Conservation (phyloP, 108 stramenopile species). For the Discostella pseudostelligera region DNA sequence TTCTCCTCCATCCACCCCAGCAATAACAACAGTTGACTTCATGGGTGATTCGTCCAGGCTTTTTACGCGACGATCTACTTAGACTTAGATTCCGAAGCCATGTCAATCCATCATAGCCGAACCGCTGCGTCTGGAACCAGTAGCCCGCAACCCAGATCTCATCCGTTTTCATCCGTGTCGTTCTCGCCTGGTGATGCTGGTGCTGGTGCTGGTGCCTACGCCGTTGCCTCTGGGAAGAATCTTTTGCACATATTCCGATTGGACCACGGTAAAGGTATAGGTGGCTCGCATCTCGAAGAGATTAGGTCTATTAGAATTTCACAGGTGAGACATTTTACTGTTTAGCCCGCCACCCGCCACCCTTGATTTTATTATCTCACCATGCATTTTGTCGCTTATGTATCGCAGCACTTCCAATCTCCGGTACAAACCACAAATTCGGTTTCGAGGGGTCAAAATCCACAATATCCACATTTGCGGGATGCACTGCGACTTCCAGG, state of each 20-base stretch:
- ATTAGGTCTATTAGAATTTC: constrained; percentile 60
- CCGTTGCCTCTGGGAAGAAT: constrained; percentile 69
- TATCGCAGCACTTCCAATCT: constrained; percentile 50
- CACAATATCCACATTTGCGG: constrained; percentile 41
- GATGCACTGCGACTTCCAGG: constrained; percentile 30
- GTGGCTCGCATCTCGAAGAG: constrained; percentile 31
- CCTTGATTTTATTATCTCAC: not conserved
- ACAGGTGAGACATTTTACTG: constrained; percentile 40
- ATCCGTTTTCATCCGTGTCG: constrained; percentile 56
- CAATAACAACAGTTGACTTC: too few species aligned
- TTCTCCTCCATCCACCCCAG: too few species aligned
- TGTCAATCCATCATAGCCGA: constrained; percentile 18
- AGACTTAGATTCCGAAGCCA: not conserved
- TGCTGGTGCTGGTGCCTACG: constrained; percentile 38
- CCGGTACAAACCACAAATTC: constrained; percentile 28
- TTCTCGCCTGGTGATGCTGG: constrained; percentile 58
- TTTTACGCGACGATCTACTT: too few species aligned
- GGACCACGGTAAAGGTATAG: constrained; percentile 14
- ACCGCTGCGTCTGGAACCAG: constrained; percentile 18
- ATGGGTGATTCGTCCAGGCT: too few species aligned
- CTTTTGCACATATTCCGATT: constrained; percentile 59
- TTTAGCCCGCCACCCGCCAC: too few species aligned
- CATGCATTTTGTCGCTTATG: not conserved
- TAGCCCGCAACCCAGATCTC: constrained; percentile 4
- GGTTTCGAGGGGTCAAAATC: constrained; percentile 6